Conservation (phyloP, 805 yeast species). For the Metschnikowia rubicola region DNA sequence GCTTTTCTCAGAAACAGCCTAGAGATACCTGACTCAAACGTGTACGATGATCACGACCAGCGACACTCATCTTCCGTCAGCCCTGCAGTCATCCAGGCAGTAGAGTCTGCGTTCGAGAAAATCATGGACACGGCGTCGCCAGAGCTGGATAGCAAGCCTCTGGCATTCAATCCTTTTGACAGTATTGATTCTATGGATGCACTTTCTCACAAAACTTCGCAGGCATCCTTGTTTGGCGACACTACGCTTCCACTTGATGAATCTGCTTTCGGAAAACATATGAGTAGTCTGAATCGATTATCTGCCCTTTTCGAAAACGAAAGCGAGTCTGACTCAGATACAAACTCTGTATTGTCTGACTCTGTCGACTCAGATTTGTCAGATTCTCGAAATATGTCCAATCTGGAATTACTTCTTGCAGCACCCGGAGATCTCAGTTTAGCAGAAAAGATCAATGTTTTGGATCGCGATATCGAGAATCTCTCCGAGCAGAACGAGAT, state of each 20-base stretch:
- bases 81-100: slow-evolving; percentile 52
- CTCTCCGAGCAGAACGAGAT: slow-evolving; percentile 61
- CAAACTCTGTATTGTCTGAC: slow-evolving; percentile 27
- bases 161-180: neutral
- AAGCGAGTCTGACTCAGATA: slow-evolving; percentile 33
- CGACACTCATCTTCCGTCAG: slow-evolving; percentile 24
- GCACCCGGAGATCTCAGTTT: slow-evolving; percentile 68
- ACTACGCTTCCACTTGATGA: neutral
- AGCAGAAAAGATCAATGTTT: slow-evolving; percentile 60
- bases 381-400: slow-evolving; percentile 3
- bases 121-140: slow-evolving; percentile 39
- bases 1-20: neutral
- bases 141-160: slow-evolving; percentile 2
- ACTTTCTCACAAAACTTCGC: slow-evolving; percentile 1
- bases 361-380: slow-evolving; percentile 14
- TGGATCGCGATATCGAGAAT: slow-evolving; percentile 55
- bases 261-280: slow-evolving; percentile 1
- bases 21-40: neutral
- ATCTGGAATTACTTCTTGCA: slow-evolving; percentile 46
- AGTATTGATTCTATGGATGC: neutral
- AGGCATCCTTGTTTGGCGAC: slow-evolving; percentile 10
- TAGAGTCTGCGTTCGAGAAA: slow-evolving; percentile 63
- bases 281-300: slow-evolving; percentile 16
- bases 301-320: slow-evolving; percentile 35
- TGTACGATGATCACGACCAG: neutral